Conservation (phyloP, 2,329 filamentous ascomycete genomes). For the Stagonosporopsis chrysanthemi region DNA sequence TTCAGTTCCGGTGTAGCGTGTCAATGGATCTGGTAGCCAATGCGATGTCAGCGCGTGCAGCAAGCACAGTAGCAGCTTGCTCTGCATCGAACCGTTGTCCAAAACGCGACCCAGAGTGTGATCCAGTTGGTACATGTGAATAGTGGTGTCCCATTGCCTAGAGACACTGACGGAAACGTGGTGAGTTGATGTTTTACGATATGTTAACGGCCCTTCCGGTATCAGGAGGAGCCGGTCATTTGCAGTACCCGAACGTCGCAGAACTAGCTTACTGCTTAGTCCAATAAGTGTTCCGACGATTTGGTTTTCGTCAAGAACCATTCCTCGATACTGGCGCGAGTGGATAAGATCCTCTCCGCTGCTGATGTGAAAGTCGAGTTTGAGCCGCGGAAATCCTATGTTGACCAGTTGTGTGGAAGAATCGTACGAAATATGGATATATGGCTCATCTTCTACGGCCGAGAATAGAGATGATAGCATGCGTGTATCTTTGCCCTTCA, state of each 20-base stretch:
- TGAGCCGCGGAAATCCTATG: conserved; percentile 28
- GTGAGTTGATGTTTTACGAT: not conserved
- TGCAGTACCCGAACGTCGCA: conserved; percentile 18
- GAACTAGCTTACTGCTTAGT: conserved; percentile 33
- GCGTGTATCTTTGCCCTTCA: conserved; percentile 17
- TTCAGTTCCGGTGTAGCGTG: conserved; percentile 62
- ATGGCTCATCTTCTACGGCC: conserved; percentile 22
- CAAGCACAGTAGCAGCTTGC: conserved; percentile 60
- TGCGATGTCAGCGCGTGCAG: conserved; percentile 64
- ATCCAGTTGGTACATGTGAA: conserved; percentile 61
- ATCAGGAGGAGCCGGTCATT: conserved; percentile 51
- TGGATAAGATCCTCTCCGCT: conserved; percentile 15
- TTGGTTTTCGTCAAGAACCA: conserved; percentile 37
- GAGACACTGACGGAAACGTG: conserved; percentile 26
- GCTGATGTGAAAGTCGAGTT: conserved; percentile 21
- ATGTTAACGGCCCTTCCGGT: conserved; percentile 21
- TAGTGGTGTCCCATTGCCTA: conserved; percentile 22
- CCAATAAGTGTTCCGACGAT: conserved; percentile 34
- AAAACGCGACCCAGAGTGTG: conserved; percentile 57
- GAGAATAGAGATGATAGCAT: conserved; percentile 24
- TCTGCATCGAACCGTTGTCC: conserved; percentile 60
- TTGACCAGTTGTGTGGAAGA: not conserved
- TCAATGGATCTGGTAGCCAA: conserved; percentile 60
- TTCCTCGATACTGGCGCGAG: conserved; percentile 38
- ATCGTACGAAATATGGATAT: conserved; percentile 23